Evolutionary conservation across 345 rosid species (phyloP).

Genomic region (Turritis glabra): DNA sequence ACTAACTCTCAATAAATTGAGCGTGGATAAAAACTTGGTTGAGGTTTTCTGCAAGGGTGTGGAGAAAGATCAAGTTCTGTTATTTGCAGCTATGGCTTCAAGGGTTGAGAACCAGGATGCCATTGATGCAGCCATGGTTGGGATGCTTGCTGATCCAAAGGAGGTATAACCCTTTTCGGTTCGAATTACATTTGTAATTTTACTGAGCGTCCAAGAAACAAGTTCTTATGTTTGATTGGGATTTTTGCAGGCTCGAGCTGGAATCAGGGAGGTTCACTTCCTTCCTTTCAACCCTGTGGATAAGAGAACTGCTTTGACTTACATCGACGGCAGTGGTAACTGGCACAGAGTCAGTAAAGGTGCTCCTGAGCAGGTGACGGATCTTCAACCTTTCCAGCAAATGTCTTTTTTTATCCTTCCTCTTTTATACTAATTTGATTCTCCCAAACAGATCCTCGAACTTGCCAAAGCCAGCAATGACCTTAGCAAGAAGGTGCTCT

Average conservation of each 20-base stretch:
- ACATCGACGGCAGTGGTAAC: constrained; percentile 63
- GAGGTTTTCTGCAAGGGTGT: constrained; percentile 78
- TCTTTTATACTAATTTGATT: constrained; percentile 18
- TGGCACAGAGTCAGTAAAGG: constrained; percentile 90
- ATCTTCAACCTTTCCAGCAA: neutral
- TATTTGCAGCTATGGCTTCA: constrained; percentile 86
- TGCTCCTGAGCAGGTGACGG: constrained; percentile 81
- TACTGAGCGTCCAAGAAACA: neutral
- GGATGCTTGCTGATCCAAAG: constrained; percentile 82
- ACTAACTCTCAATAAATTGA: constrained; percentile 76
- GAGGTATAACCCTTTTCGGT: constrained; percentile 49
- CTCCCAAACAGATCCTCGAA: constrained; percentile 55
- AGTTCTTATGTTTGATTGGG: constrained; percentile 14
- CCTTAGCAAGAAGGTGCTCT: constrained; percentile 71
- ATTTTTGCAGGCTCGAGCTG: constrained; percentile 63
- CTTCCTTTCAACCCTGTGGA: constrained; percentile 83
- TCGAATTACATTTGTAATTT: neutral
- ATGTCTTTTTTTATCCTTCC: neutral
- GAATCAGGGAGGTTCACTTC: constrained; percentile 74
- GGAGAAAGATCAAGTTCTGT: constrained; percentile 63
- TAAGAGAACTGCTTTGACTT: constrained; percentile 89
- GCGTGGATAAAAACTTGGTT: constrained; percentile 70
- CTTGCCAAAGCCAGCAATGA: constrained; percentile 83
- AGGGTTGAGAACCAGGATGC: constrained; percentile 91
- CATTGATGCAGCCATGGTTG: constrained; percentile 86